Evolutionary conservation across 2,329 filamentous ascomycete species (phyloP).

Genomic region (Ophiostoma sp.): DNA sequence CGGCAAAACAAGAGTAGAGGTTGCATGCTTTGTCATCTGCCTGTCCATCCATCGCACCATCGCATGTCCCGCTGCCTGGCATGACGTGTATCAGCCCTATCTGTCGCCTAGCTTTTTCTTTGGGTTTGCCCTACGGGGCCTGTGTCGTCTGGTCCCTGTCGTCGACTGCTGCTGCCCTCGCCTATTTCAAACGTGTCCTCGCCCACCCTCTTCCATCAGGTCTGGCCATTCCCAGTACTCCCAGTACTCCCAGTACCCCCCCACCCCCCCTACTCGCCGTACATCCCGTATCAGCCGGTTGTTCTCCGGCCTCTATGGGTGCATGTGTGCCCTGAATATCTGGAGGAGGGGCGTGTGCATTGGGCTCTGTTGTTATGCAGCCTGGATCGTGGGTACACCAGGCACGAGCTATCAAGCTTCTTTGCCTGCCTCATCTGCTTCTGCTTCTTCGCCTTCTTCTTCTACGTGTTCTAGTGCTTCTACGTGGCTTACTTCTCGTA

Average conservation of each 20-base stretch:
- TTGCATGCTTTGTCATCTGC: conserved; percentile 8
- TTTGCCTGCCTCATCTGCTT: not conserved
- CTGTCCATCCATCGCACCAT: not conserved
- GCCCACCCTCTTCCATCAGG: not conserved
- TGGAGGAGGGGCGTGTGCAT: conserved; percentile 7
- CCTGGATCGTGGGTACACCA: not conserved
- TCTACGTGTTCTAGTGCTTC: conserved; percentile 5
- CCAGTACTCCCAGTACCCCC: too few relatives aligned
- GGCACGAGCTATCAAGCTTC: not conserved
- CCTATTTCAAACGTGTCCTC: not conserved
- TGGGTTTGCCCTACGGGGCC: not conserved
- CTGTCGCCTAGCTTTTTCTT: not conserved
- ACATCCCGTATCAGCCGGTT: not conserved
- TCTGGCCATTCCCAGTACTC: not conserved
- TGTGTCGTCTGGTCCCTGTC: not conserved
- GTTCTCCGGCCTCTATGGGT: not conserved
- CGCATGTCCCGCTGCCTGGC: not conserved
- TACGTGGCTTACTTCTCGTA: not conserved
- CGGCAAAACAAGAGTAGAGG: not conserved
- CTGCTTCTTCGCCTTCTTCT: not conserved
- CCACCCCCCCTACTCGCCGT: not conserved
- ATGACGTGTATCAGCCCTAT: conserved; percentile 9
- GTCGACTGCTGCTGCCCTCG: conserved; percentile 1
- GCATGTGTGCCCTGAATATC: not conserved
- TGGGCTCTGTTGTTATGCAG: not conserved